phyloP scores from a whole-genome alignment of 257 asterid genomes.

The Galeopsis tetrahit region DNA sequence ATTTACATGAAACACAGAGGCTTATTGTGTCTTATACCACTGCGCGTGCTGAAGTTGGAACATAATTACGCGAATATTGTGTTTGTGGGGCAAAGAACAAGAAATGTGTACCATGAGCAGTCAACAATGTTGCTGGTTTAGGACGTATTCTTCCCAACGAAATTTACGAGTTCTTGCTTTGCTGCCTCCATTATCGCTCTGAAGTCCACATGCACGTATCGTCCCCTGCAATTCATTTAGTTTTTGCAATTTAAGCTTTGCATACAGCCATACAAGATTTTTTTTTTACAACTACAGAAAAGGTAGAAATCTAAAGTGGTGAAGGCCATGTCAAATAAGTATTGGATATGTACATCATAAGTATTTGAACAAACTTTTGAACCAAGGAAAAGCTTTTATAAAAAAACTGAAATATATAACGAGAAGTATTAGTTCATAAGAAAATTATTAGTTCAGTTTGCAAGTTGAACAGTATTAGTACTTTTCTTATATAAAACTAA shows the following conservation, averaged over 20 bases:
- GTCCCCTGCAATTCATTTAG: conserved; percentile 68
- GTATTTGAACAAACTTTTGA: too few relatives aligned
- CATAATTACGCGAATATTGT: background rate
- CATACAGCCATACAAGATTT: background rate
- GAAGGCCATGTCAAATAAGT: background rate
- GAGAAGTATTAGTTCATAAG: too few relatives aligned
- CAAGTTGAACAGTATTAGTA: too few relatives aligned
- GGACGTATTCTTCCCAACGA: conserved; percentile 51
- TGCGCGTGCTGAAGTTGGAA: too few relatives aligned
- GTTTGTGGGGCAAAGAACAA: background rate
- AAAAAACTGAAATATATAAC: too few relatives aligned
- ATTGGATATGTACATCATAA: background rate
- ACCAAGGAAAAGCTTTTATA: too few relatives aligned
- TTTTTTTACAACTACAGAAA: background rate
- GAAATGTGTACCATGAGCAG: background rate
- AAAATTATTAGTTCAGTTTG: too few relatives aligned
- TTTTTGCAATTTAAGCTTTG: conserved; percentile 13
- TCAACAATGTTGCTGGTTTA: conserved; percentile 26
- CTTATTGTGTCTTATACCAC: too few relatives aligned
- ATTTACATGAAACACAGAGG: too few relatives aligned
- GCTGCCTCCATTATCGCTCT: conserved; percentile 86
- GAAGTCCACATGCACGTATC: conserved; percentile 76
- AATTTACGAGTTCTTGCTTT: conserved; percentile 67
- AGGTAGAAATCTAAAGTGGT: background rate
- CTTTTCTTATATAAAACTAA: too few relatives aligned